phyloP scores from a whole-genome alignment of 306 rosid species.

The Clitoria ternatea region DNA sequence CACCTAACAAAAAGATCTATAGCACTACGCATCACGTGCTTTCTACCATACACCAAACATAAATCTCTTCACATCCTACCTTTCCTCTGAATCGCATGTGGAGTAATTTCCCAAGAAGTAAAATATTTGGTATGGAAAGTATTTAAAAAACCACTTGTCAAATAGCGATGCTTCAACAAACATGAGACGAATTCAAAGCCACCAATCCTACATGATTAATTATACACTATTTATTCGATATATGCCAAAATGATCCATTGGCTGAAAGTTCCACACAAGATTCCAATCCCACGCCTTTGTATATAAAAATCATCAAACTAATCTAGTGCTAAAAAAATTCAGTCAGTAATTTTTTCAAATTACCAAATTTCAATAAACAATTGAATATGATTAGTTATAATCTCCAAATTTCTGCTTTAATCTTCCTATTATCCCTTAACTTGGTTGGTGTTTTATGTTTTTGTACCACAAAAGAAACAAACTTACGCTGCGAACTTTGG shows the following conservation, averaged over 20 bases:
- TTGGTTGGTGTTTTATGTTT: too few species aligned
- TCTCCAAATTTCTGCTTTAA: too few species aligned
- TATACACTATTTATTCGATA: background rate
- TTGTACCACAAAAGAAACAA: too few species aligned
- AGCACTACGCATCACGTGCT: background rate
- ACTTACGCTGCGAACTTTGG: too few species aligned
- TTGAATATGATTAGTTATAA: too few species aligned
- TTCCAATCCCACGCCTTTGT: background rate
- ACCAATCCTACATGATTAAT: background rate
- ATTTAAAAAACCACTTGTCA: background rate
- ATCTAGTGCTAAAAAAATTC: too few species aligned
- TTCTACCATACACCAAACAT: background rate
- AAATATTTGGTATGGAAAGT: background rate
- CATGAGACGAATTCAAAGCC: conserved; percentile 26
- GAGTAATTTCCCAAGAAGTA: conserved; percentile 18
- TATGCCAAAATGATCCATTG: background rate
- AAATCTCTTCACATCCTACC: background rate
- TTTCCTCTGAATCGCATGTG: background rate
- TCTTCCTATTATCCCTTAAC: too few species aligned
- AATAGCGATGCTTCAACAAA: conserved; percentile 16
- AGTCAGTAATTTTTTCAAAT: too few species aligned
- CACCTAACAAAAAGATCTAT: conserved; percentile 14
- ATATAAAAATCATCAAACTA: background rate
- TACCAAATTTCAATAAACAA: too few species aligned
- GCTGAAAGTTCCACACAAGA: conserved; percentile 4